Evolutionary conservation across 257 asterid species (phyloP), one percentile per base, ranked within the genome.

Genomic region (Plectranthus barbatus): DNA sequence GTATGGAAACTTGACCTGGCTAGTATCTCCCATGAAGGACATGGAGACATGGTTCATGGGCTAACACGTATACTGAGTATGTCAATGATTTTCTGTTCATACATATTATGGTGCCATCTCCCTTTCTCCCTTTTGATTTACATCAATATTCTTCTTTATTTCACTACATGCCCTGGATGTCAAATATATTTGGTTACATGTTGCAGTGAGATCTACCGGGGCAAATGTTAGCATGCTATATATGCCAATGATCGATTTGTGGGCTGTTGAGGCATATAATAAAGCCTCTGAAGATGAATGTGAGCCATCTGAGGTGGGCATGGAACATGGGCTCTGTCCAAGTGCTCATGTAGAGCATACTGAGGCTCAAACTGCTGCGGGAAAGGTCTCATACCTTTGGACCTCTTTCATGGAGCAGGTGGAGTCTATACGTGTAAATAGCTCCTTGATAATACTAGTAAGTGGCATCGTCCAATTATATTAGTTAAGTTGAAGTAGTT

Each of bases 41-140:
- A 70, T 61, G 99, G 99, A 58, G 99, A 93, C 81, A 76, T 84
- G 87, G 73, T 87, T 77, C 90, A 82, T 71, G 97, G 99, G 70
- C 74, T 93, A 62, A 83, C 91, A 19, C 83, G 64, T 33, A 79
- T 85, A 69, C 70, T 93, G 81, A 82, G 99, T 93, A 93, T 71
- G 97, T 72, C 56, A 12, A 20, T 19, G 6, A 44, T 63, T 76
- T 62, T 46, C 60, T 36, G 26, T 74, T 55, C 53, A 58, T 39
- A 26, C 14, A 21, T 54, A 33, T 31, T 31, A 4, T 1, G 4
- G 11, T 53, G 34, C 31, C 18, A 33, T 64, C 17, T 21, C 4
- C 20, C 56, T 53, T 62, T 15, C 18, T 66, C 51, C 36, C 13
- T 58, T 55, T 37, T 9, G 36, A n/a, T n/a, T n/a, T n/a, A n/a